Conservation (phyloP, 2,329 filamentous ascomycete species). For the Verticillium nonalfalfae region DNA sequence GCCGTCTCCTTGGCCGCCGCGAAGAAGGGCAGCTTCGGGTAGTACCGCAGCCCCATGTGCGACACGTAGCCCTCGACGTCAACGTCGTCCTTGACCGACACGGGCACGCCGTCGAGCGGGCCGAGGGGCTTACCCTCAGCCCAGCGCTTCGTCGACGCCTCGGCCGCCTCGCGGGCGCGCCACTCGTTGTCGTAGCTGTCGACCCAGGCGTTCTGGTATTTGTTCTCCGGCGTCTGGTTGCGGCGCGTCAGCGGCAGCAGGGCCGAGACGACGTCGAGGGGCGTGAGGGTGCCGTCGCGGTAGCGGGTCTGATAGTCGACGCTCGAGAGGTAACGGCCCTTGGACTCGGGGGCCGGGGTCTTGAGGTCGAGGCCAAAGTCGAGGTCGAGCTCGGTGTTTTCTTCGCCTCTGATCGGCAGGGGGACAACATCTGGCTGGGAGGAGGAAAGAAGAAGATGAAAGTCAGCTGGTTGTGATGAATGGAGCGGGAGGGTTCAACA, state of each 20-base stretch:
- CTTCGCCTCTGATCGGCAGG: constrained; percentile 25
- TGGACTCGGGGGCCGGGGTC: constrained; percentile 29
- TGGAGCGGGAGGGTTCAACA: no score
- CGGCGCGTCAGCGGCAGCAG: constrained; percentile 66
- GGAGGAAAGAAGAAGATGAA: neutral
- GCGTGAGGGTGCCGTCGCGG: constrained; percentile 62
- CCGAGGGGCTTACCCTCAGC: constrained; percentile 58
- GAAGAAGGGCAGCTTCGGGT: constrained; percentile 46
- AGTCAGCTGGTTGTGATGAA: neutral
- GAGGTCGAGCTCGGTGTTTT: constrained; percentile 21
- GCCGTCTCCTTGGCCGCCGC: constrained; percentile 47
- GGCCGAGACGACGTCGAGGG: constrained; percentile 62
- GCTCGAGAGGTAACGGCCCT: constrained; percentile 55
- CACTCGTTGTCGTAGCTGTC: constrained; percentile 46
- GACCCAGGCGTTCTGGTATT: constrained; percentile 69
- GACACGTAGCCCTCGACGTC: constrained; percentile 64
- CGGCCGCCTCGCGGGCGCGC: constrained; percentile 59
- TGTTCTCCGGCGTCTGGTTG: constrained; percentile 43
- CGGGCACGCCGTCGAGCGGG: constrained; percentile 73
- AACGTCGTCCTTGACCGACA: constrained; percentile 79
- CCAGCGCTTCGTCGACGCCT: constrained; percentile 68
- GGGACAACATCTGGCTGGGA: constrained; percentile 51
- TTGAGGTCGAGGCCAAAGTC: constrained; percentile 34
- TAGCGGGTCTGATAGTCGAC: constrained; percentile 75
- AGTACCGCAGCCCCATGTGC: constrained; percentile 57